Base-by-base conservation (phyloP, 2,329 filamentous ascomycete genomes). In the Fusarium domesticum region DNA sequence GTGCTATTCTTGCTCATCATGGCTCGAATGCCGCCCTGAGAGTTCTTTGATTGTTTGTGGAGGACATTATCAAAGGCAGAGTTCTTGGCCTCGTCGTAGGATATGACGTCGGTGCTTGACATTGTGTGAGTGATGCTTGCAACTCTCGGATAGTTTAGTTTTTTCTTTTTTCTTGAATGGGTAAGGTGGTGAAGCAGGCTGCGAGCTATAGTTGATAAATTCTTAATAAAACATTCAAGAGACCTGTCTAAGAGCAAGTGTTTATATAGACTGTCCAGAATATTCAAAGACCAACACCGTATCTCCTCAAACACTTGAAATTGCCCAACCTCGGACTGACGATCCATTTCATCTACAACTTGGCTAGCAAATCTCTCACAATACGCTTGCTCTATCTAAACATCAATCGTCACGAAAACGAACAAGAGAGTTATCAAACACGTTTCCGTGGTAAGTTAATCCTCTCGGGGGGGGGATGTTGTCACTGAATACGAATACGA, bases 31-130 rank as follows among this genome's bases (percentile, higher is more conserved):
- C 88, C 87, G 56, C 84, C 86, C 37, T 75, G 69, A 20, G 79
- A 77, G 56, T 80, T 69, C 28, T 85, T 74, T 39, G 87, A 87
- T 51, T 69, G 63, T 54, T 75, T 85, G 68, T 95, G 89, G 69
- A 95, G 76, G 53, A 80, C 85, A 69, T 87, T 85, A 74, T 89
- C 89, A 75, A 95, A 95, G 53, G 80, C 84, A 46, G 87, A 85
- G 84, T 95, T 89, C 56, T 85, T 86, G 59, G 72, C 67, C 66
- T 89, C 84, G 64, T 95, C 81, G 70, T 93, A 87, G 58, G 75
- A 72, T 74, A 95, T 87, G 61, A 95, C 81, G 18, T 65, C 51
- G n/a, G 52, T 50, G 11, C 37, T 58, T 11, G 61, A 55, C 61
- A 63, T 62, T 31, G 18, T 56, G 39, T 6, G 30, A 20, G 3